A percentile compares a stretch with the other conserved stretches of the same genome.
These are phyloP conservation scores for Thinopyrum elongatum DNA, from an alignment of 176 grass and related monocot species.

Conservation along the genomic window DNA sequence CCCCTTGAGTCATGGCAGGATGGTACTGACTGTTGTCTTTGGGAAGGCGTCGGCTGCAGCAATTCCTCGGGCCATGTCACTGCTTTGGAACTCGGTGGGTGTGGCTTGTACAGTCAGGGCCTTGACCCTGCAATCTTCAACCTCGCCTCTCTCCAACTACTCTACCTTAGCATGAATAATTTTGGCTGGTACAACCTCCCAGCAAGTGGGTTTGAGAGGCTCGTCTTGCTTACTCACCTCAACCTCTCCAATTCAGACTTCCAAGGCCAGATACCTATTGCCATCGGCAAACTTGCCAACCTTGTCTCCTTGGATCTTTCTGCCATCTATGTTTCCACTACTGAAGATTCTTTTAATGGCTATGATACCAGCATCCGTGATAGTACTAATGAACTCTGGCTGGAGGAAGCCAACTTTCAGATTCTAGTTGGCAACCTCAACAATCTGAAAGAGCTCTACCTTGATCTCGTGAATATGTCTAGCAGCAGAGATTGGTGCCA, in stretches of 20 bases:
- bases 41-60: constrained; percentile 18
- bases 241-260: constrained; percentile 11
- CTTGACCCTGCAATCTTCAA: neutral
- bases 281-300: neutral
- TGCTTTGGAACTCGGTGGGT: neutral
- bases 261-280: neutral
- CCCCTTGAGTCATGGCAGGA: neutral
- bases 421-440: neutral
- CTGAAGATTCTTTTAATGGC: neutral
- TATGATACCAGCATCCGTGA: neutral
- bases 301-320: constrained; percentile 7
- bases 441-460: neutral
- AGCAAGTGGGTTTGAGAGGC: neutral
- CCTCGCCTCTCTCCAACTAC: neutral
- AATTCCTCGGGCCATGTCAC: neutral
- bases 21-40: neutral
- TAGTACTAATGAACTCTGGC: neutral
- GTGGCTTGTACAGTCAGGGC: neutral
- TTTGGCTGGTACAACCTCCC: neutral
- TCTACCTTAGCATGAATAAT: constrained; percentile 14
- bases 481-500: neutral
- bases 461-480: neutral
- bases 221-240: neutral
- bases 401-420: neutral
- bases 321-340: neutral